Evolutionary conservation across 1,284 basidiomycete genomes (phyloP), one percentile per base, ranked within the genome.

Genomic region (Fomitiporia mediterranea): DNA sequence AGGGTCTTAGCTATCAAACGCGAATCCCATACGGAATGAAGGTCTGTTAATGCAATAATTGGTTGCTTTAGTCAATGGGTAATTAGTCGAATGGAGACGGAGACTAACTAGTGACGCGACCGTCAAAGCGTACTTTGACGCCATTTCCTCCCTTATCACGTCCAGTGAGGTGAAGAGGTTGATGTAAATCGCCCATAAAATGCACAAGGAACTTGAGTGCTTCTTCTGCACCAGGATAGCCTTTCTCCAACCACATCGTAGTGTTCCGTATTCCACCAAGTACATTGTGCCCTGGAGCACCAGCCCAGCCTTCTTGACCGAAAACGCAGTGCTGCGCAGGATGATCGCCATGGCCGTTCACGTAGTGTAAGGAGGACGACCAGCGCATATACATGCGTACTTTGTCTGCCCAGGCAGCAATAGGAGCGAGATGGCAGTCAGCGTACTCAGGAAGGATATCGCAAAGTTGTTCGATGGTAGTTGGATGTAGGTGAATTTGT

Each of bases 201-300:
- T 98, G 94, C 35, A 94, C 81, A 49, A 98, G 74, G 74, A 96
- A 97, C 67, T 91, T 89, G 65, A 96, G 75, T 1, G 92, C 89
- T 66, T 87, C 84, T 63, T 78, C 77, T 3, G 78, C 79, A 62
- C 68, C 60, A n/a, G 47, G 34, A 1, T 68, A 61, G 51, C 65
- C 61, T 44, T 63, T 55, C 32, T 63, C 61, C 25, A 43, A 40
- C 43, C 19, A 61, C 62, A 53, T 66, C 57, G 21, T 62, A 62
- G 17, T 82, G 65, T 94, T 94, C 61, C 83, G 75, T 39, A 93
- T 81, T 0, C 75, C 90, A 5, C 80, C 82, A 23, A 95, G 74
- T 8, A 95, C 83, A 64, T 95, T 94, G 55, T 78, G 75, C 43
- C 80, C 77, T 47, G 78, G 74, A 40, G 74, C 74, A 0, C 85